Conservation (phyloP, 768 basidiomycete genomes). For the Boletus pseudo-olivaceus region DNA sequence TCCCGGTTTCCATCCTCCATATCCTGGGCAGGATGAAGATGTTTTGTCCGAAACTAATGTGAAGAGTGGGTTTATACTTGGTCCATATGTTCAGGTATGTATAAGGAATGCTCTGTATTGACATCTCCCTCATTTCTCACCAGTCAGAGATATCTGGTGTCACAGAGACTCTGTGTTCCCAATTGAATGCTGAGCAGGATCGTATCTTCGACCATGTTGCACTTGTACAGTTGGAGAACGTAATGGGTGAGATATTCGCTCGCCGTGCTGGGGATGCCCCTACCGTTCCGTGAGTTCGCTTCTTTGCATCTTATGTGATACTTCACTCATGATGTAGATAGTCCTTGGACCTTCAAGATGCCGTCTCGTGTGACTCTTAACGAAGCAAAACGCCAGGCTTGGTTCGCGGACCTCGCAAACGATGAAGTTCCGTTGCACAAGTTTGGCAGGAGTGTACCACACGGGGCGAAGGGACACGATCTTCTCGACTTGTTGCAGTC, state of each 20-base stretch:
- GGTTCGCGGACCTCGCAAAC: conserved; percentile 82
- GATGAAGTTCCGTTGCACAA: conserved; percentile 77
- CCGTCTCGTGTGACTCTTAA: conserved; percentile 81
- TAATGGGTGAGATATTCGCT: conserved; percentile 74
- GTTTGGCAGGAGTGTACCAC: conserved; percentile 80
- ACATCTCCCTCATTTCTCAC: neutral
- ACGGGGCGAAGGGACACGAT: conserved; percentile 82
- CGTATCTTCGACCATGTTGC: conserved; percentile 49
- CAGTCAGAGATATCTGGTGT: conserved; percentile 24
- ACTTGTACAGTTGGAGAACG: conserved; percentile 59
- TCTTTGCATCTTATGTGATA: neutral
- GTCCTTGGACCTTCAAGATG: conserved; percentile 69
- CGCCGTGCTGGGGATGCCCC: conserved; percentile 57
- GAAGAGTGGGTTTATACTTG: conserved; percentile 59
- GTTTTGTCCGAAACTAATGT: conserved; percentile 60
- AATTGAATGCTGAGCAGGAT: conserved; percentile 32
- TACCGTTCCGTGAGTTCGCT: conserved; percentile 56
- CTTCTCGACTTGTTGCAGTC: conserved; percentile 74
- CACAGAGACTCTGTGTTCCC: conserved; percentile 11
- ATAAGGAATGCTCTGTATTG: neutral
- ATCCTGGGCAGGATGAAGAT: conserved; percentile 73
- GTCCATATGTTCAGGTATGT: conserved; percentile 56
- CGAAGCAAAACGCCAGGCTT: conserved; percentile 72
- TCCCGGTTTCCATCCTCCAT: conserved; percentile 72
- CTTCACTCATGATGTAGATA: conserved; percentile 1